A percentile compares a stretch with the other conserved stretches of the same genome.
Evolutionary conservation across 2,329 filamentous ascomycete genomes (phyloP).

Genomic region (Aspergillus quadricinctus): DNA sequence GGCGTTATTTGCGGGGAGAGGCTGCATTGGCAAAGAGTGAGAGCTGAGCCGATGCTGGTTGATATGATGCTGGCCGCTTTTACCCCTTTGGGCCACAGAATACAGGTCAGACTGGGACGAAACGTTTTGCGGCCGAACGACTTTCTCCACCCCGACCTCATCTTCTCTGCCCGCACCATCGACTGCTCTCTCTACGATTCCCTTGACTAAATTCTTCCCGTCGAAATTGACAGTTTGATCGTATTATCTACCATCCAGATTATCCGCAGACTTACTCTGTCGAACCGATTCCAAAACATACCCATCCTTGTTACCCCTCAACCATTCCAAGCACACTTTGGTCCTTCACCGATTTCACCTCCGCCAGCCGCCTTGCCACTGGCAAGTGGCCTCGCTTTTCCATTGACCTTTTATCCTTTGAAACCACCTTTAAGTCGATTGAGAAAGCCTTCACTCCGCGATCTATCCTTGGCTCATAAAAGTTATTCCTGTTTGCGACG

Average conservation of each 20-base stretch:
- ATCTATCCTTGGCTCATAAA: neutral
- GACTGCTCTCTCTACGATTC: neutral
- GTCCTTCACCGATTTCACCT: slow-evolving; percentile 13
- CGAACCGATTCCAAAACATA: slow-evolving; percentile 1
- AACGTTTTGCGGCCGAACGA: slow-evolving; percentile 1
- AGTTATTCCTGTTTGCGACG: slow-evolving; percentile 2
- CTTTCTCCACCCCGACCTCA: slow-evolving; percentile 1
- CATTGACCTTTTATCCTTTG: slow-evolving; percentile 1
- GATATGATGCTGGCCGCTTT: neutral
- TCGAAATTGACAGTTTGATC: neutral
- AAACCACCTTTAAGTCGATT: neutral
- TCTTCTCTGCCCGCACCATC: neutral
- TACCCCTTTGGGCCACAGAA: slow-evolving; percentile 17
- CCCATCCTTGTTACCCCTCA: neutral
- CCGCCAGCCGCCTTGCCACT: slow-evolving; percentile 12
- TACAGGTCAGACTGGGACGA: slow-evolving; percentile 1
- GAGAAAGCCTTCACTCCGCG: neutral
- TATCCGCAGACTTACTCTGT: neutral
- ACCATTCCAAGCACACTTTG: neutral
- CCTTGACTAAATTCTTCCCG: neutral
- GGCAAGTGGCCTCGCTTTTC: slow-evolving; percentile 8
- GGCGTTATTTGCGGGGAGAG: neutral
- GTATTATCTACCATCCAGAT: neutral
- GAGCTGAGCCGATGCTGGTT: neutral
- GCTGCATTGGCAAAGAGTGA: neutral